These are phyloP conservation scores for Gastrodia elata DNA, from an alignment of 106 monocot species.

Conservation along the genomic window DNA sequence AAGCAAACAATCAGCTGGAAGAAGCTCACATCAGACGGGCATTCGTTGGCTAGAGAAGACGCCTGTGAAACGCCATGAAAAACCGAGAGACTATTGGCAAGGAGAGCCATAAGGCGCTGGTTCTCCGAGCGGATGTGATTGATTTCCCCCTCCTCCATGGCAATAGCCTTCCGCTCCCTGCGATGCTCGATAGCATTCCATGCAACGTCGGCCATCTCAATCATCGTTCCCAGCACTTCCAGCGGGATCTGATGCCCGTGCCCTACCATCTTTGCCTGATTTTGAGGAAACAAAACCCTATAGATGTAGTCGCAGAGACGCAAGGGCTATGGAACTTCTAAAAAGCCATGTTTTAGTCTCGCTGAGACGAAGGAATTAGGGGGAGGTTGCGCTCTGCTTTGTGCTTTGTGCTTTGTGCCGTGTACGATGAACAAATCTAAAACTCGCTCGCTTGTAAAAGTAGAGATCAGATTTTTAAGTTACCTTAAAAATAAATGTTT, in stretches of 20 bases:
- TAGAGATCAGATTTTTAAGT: no score
- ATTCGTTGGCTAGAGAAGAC: slow-evolving; percentile 37
- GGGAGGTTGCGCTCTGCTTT: no score
- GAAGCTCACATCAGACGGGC: slow-evolving; percentile 68
- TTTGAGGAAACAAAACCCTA: background rate
- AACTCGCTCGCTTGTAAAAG: no score
- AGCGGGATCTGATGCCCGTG: slow-evolving; percentile 44
- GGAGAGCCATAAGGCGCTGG: slow-evolving; percentile 34
- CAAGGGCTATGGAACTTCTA: no score
- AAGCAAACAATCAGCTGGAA: no score
- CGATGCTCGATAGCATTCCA: slow-evolving; percentile 77
- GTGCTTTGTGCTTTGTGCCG: no score
- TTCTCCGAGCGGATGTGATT: slow-evolving; percentile 45
- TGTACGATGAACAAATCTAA: no score
- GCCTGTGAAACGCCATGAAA: slow-evolving; percentile 35
- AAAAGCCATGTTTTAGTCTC: no score
- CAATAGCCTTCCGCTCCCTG: slow-evolving; percentile 13
- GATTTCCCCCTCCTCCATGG: slow-evolving; percentile 21
- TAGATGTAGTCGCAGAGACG: background rate
- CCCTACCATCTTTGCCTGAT: slow-evolving; percentile 9
- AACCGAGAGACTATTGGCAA: slow-evolving; percentile 49
- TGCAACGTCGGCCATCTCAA: slow-evolving; percentile 86
- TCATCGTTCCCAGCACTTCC: slow-evolving; percentile 66
- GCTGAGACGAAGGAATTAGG: no score
- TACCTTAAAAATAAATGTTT: no score